Base-by-base conservation (phyloP, 1,139 yeast species). In the Pichia sp. region DNA sequence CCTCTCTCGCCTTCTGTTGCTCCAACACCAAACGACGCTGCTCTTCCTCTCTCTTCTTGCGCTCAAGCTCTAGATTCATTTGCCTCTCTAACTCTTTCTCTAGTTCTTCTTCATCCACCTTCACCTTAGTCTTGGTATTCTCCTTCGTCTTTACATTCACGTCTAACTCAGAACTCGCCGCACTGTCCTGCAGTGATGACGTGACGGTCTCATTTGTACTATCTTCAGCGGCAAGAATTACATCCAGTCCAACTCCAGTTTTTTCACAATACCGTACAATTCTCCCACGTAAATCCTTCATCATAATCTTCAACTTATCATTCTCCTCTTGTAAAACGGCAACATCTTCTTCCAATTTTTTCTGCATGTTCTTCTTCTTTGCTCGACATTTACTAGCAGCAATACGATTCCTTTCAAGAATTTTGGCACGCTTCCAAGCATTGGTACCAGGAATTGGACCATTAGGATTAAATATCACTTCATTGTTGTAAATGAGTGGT, bases 351-450 rank as follows among this genome's bases (percentile, higher is more conserved):
- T 32, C 26, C 12, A 32, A 14, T 21, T 32, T 21, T 13, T 24
- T 27, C 13, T 27, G 34, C 21, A 25, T 10, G 20, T 25, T 25
- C 77, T 80, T 81, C 69, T 91, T 93, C 37, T 96, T 74, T 59
- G 85, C 94, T 40, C 99, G 75, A 64, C 97, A 93, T 59, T 87
- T 88, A 27, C 93, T 77, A 0, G 98, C 98, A 0, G 99, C 99
- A 12, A 91, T 76, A 43, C 98, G 70, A 58, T 91, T 91, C 44
- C 97, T 69, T 56, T 91, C 98, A 41, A 80, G 58, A 16, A 80
- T 58, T 39, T 86, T 62, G 37, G 80, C 85, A 46, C 77, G 72
- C 50, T 80, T 80, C 87, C 86, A 82, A 0, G 85, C 86, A 0
- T 83, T 74, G 0, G 91, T 80, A 3, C 91, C 91, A 0, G 87